These are phyloP conservation scores for Ophiostoma pallidulum DNA, from an alignment of 2,329 filamentous ascomycete genomes.

Conservation along the genomic window DNA sequence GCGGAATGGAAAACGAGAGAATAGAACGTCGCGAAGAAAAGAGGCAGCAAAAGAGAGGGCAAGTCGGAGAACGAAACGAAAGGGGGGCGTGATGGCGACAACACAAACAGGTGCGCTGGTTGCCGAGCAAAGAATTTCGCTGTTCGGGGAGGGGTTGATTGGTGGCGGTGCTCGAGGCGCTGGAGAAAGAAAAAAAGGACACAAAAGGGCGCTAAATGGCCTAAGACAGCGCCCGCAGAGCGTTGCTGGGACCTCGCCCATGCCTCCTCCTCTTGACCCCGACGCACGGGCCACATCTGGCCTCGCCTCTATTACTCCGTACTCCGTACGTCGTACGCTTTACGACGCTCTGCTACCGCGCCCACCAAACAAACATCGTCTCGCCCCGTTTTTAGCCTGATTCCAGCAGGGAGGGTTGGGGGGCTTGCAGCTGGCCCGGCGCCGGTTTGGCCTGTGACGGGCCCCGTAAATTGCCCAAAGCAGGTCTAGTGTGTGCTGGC, in stretches of 20 bases:
- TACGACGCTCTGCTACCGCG: background rate
- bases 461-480: background rate
- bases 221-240: too few species aligned
- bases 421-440: too few species aligned
- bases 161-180: background rate
- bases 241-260: conserved; percentile 1
- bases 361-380: conserved; percentile 5
- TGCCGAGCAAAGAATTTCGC: background rate
- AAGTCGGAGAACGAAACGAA: background rate
- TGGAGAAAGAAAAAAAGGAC: background rate
- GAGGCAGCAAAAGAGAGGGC: background rate
- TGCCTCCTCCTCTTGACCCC: background rate
- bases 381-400: conserved; percentile 7
- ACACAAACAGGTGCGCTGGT: background rate
- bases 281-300: conserved; percentile 8
- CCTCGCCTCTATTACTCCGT: too few species aligned
- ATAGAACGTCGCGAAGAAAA: background rate
- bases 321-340: too few species aligned
- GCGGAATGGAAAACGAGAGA: background rate
- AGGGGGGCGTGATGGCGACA: background rate
- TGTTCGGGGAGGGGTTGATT: background rate
- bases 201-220: too few species aligned
- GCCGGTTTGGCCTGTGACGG: too few species aligned
- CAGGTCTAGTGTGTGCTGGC: background rate
- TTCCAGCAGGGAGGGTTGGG: conserved; percentile 1